Evolutionary conservation across 2,329 filamentous ascomycete genomes (phyloP), one percentile per base, ranked within the genome.

Genomic region (Aspergillus alliaceus): DNA sequence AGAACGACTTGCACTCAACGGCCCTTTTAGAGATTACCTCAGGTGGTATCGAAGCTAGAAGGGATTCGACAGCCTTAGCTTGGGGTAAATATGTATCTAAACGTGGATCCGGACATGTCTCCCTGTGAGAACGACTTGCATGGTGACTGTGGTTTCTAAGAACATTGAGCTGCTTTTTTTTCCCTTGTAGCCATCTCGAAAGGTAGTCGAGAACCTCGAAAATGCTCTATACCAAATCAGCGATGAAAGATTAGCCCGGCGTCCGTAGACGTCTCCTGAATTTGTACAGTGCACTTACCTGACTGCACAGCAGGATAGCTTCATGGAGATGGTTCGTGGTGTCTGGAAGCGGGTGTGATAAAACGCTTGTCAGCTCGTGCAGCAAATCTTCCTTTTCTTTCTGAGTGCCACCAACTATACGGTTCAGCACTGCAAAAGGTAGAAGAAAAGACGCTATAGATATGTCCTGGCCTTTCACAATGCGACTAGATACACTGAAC

Each of bases 161-260:
- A 47, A 67, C 65, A 58, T 72, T 75, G 32, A 75, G 66, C 46
- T 77, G 76, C 72, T 83, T 81, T 72, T 85, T 85, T 72, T 91
- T 96, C 53, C 88, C 85, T 66, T 96, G 91, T 24, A 96, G 79
- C 92, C 93, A 99, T 62, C 89, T 84, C 69, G 91, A 92, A 59
- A 93, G 84, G 72, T 99, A 98, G 72, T 99, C 96, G 0, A 99
- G 82, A 4, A 96, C 85, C 47, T 89, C 86, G 72, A 99, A 99
- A 2, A 97, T 88, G 56, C 90, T 91, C 90, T 95, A 56, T 22
- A 32, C 51, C 15, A 15, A 32, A 22, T n/a, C n/a, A 32, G 22
- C 27, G 14, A 54, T n/a, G 24, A n/a, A 18, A 49, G 24, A 3
- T 52, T 42, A 51, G 22, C 15, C 20, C 12, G 27, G 29, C 20